Evolutionary conservation across 2,329 filamentous ascomycete genomes (phyloP).

Genomic region (Ascochyta viciae-villosae): DNA sequence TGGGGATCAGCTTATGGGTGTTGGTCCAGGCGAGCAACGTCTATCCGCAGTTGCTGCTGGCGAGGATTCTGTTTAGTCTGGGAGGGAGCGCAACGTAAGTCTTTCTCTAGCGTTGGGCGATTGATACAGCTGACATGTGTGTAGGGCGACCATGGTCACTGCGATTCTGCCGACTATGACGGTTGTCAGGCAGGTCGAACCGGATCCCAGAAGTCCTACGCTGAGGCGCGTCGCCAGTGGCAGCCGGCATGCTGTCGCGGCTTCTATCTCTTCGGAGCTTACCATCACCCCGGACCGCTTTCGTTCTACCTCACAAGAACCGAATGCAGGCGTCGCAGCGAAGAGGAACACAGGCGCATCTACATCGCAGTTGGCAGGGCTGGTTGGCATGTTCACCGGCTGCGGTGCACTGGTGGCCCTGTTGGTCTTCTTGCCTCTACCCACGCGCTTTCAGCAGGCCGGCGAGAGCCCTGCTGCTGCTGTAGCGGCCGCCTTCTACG

Average conservation of each 20-base stretch:
- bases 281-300: slow-evolving; percentile 73
- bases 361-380: slow-evolving; percentile 76
- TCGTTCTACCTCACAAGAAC: slow-evolving; percentile 42
- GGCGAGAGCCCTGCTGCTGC: slow-evolving; percentile 77
- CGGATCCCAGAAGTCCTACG: slow-evolving; percentile 36
- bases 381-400: slow-evolving; percentile 91
- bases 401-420: slow-evolving; percentile 89
- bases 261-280: slow-evolving; percentile 74
- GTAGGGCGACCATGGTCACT: slow-evolving; percentile 88
- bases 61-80: slow-evolving; percentile 84
- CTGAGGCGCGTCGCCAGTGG: slow-evolving; percentile 39
- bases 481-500: slow-evolving; percentile 84
- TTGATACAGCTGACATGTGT: slow-evolving; percentile 18
- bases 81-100: slow-evolving; percentile 84
- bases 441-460: slow-evolving; percentile 76
- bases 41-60: slow-evolving; percentile 86
- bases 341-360: slow-evolving; percentile 47
- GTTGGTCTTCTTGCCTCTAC: slow-evolving; percentile 82
- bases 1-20: slow-evolving; percentile 76
- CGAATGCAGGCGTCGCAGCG: slow-evolving; percentile 12
- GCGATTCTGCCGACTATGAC: slow-evolving; percentile 83
- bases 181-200: slow-evolving; percentile 33
- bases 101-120: not conserved
- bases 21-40: slow-evolving; percentile 88
- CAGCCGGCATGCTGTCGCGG: slow-evolving; percentile 65